These are phyloP conservation scores for Boletus patriciae DNA, from an alignment of 768 basidiomycete genomes.

Conservation along the genomic window DNA sequence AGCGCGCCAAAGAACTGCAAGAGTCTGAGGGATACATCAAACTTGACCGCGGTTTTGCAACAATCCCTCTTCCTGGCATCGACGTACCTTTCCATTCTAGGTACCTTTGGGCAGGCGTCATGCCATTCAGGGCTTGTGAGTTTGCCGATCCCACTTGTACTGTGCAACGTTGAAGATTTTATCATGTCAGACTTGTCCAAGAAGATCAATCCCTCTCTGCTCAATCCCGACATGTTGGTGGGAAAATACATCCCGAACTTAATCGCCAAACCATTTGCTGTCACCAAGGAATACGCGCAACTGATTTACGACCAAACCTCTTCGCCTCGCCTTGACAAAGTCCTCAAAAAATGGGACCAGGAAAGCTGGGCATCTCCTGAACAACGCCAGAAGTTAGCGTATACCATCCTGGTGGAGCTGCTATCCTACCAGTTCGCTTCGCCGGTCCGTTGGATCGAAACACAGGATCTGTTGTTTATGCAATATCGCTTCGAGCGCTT, in stretches of 20 bases:
- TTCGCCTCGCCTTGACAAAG: conserved; percentile 91
- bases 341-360: conserved; percentile 91
- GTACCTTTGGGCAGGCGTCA: conserved; percentile 97
- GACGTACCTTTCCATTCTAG: conserved; percentile 99
- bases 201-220: conserved; percentile 89
- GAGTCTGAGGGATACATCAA: conserved; percentile 84
- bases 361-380: conserved; percentile 81
- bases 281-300: conserved; percentile 85
- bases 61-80: conserved; percentile 93
- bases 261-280: conserved; percentile 83
- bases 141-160: conserved; percentile 17
- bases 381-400: conserved; percentile 91
- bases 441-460: conserved; percentile 99
- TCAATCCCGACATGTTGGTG: conserved; percentile 93
- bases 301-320: conserved; percentile 96
- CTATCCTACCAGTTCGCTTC: conserved; percentile 98
- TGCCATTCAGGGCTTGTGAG: conserved; percentile 96
- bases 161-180: background rate
- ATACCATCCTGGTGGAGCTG: conserved; percentile 94
- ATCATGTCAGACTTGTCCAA: conserved; percentile 78
- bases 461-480: conserved; percentile 91
- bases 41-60: conserved; percentile 95
- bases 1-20: conserved; percentile 75
- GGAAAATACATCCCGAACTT: conserved; percentile 98
- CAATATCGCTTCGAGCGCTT: conserved; percentile 87